Evolutionary conservation across 2,329 filamentous ascomycete species (phyloP), one percentile per base, ranked within the genome.

Genomic region (Fusarium mexicanum): DNA sequence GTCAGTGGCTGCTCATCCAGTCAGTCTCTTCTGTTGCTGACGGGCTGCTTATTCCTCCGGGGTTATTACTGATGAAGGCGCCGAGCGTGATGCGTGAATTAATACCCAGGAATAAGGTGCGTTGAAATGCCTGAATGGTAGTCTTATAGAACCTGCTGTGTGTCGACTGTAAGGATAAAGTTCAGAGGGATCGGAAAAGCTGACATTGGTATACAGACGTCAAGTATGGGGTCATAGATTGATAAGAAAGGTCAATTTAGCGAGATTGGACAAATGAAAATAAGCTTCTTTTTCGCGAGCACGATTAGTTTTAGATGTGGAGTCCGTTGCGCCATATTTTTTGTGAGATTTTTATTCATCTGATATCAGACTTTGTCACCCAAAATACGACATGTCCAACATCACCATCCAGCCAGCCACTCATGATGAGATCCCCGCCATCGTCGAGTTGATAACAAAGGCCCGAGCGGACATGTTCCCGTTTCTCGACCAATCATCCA

Each of bases 391-490:
- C 9, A 77, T 76, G 75, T 24, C 8, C 6, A 48, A 37, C 1
- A 61, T 71, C 6, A 41, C 14, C 4, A 80, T 80, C 22, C 51
- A 40, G 14, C 26, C 31, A 8, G 75, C 73, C 7, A 74, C 61
- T 0, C 12, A 53, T 4, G 74, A 77, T 50, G 76, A 79, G 26
- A 75, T 77, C 20, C 67, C 78, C 2, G 51, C 57, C 18, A 69
- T 81, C 17, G 70, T 79, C 18, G 61, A 66, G 18, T 78, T 79
- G 44, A 71, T 76, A 44, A 73, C 61, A 14, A 63, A 60, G 33
- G 78, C 78, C 29, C 79, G 79, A 24, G 67, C 65, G 20, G 68
- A 69, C 40, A 80, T 81, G 76, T 81, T 80, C 41, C 77, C 79
- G 11, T 77, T 78, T 41, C 54, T 80, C 1, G 71, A 77, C 31